Base-by-base conservation (phyloP, 2,329 filamentous ascomycete genomes). In the Zasmidium angulare region DNA sequence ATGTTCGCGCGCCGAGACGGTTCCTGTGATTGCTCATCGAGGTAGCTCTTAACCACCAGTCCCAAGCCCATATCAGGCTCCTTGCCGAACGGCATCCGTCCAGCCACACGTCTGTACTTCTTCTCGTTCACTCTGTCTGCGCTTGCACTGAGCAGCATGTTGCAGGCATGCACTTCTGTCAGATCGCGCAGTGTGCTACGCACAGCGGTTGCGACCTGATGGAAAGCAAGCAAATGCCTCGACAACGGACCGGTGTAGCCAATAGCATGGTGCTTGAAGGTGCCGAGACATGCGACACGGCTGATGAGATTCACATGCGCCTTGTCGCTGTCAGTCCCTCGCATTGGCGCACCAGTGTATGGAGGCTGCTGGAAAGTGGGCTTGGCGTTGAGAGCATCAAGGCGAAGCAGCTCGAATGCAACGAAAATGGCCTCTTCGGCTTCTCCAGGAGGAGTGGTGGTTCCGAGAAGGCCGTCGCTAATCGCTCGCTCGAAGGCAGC, bases 221-320 rank as follows among this genome's bases (percentile, higher is more conserved):
- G 89, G 79, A 93, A 99, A 23, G 87, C 88, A 46, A 99, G 82
- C 54, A 97, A 82, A 66, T 93, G 92, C 75, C 95, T 89, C 80
- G 92, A 96, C 1, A 99, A 82, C 1, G 95, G 93, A 0, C 95
- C 95, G 1, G 93, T 97, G 76, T 97, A 99, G 26, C 95, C 95
- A 67, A 93, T 93, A 2, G 84, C 82, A 67, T 90, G 85, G 73
- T 99, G 95, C 29, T 87, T 86, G 62, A 98, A 81, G 70, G 89
- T 91, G 53, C 92, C 84, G 59, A 98, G 81, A 55, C 90, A 92
- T 14, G 93, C 90, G 62, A 93, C 89, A 43, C 95, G 89, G 66
- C 92, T 95, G 68, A 98, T 87, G 48, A 99, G 82, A 56, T 95
- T 83, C 48, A 92, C 86, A 69, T 88, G 89, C 29, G 84, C 82